phyloP scores from a whole-genome alignment of 495 filamentous ascomycete genomes.

The Aspergillus campestris region DNA sequence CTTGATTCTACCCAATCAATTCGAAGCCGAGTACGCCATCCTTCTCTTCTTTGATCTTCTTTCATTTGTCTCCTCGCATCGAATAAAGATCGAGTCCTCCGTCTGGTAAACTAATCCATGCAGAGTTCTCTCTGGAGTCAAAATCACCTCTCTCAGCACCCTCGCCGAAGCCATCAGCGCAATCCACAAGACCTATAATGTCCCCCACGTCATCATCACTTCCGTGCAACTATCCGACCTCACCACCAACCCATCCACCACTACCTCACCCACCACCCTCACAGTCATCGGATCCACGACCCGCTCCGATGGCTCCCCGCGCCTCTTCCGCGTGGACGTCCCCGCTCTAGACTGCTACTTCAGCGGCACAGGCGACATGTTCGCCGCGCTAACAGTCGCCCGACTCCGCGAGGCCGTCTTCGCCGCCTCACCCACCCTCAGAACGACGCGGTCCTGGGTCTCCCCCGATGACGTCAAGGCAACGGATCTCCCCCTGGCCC shows the following conservation, averaged over 20 bases:
- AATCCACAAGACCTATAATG: slow-evolving; percentile 64
- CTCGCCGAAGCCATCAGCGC: slow-evolving; percentile 64
- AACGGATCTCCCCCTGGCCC: slow-evolving; percentile 69
- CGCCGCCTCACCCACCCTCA: slow-evolving; percentile 32
- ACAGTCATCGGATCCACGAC: slow-evolving; percentile 73
- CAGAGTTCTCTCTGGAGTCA: slow-evolving; percentile 72
- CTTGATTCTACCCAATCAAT: slow-evolving; percentile 91
- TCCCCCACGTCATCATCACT: slow-evolving; percentile 91
- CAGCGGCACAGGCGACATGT: slow-evolving; percentile 96
- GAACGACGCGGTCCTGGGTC: slow-evolving; percentile 52
- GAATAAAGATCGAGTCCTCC: neutral
- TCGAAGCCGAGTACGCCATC: slow-evolving; percentile 77
- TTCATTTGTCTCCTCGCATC: neutral
- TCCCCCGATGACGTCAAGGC: slow-evolving; percentile 58
- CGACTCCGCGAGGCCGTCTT: slow-evolving; percentile 77
- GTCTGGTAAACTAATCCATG: neutral
- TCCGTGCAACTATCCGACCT: slow-evolving; percentile 54
- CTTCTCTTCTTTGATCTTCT: slow-evolving; percentile 2
- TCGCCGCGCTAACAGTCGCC: slow-evolving; percentile 81
- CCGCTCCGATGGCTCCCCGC: slow-evolving; percentile 50
- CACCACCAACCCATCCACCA: slow-evolving; percentile 26
- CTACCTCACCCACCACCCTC: slow-evolving; percentile 42
- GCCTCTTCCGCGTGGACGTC: slow-evolving; percentile 75
- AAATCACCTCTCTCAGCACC: slow-evolving; percentile 66
- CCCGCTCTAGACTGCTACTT: slow-evolving; percentile 88